Base-by-base conservation (phyloP, 2,329 filamentous ascomycete genomes). In the Passalora sequoiae region DNA sequence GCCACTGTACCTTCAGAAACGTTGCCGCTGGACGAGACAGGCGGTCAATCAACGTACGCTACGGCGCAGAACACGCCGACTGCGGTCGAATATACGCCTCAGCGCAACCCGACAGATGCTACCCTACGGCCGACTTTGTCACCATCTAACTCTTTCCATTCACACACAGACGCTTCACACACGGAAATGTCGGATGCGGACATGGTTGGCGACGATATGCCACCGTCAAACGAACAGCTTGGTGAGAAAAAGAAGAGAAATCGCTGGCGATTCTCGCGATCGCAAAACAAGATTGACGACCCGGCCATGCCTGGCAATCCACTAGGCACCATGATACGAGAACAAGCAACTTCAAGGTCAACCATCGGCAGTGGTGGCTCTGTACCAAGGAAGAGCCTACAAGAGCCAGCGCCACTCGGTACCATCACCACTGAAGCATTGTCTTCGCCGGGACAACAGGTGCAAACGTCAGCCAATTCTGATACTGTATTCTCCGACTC, bases 111-210 rank as follows among this genome's bases (percentile, higher is more conserved):
- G 59, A 42, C 75, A 65, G 68, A 69, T 10, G 58, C 64, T 5
- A 73, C 76, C 0, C 62, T 89, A 22, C 81, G 78, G 52, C 80
- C 82, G 0, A 80, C 80, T 50, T 75, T 76, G 47, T 94, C 88
- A 1, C 86, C 86, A 0, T 79, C 85, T 1, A 79, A 82, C 2
- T 94, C 89, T 0, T 73, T 89, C 46, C 80, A 86, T 54, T 91
- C 87, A 8, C 75, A 75, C 33, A 92, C 91, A 17, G 89, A 94
- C 53, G 80, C 82, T 15, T 94, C 88, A 0, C 75, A 75, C 33
- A 92, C 91, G 17, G 89, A 94, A 53, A 80, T 83, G 16, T 94
- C 88, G 0, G 89, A 95, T 60, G 62, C 81, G 21, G 89, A 94
- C 50, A 81, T 84, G 48, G 65, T 75, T 7, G 86, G 89, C 20